Percentiles rank a stretch among this genome's conserved stretches.
These are phyloP conservation scores for Triticum turgidum DNA, from an alignment of 176 grass and related monocot species.

Conservation along the genomic window DNA sequence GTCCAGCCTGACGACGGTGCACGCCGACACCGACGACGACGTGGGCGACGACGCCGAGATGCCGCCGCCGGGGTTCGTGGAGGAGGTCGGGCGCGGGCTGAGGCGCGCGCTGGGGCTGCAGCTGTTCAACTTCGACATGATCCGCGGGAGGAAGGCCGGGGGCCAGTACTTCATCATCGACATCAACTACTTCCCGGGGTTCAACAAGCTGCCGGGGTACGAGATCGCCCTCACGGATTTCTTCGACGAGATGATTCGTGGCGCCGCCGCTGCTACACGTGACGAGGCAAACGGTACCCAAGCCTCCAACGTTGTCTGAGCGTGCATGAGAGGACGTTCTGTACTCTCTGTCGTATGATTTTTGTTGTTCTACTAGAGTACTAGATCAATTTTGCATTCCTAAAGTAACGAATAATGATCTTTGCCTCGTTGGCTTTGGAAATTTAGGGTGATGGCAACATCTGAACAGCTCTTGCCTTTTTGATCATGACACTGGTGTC, in stretches of 20 bases:
- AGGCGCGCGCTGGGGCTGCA: constrained; percentile 50
- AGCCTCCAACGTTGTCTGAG: neutral
- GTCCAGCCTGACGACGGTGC: constrained; percentile 34
- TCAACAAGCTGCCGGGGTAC: constrained; percentile 64
- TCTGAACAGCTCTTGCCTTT: neutral
- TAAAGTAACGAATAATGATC: neutral
- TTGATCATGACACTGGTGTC: neutral
- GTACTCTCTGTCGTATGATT: neutral
- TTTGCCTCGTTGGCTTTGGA: neutral
- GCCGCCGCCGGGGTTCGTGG: constrained; percentile 43
- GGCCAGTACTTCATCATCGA: constrained; percentile 69
- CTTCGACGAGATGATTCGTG: constrained; percentile 40
- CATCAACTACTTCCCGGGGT: constrained; percentile 81
- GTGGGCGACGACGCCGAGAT: constrained; percentile 39
- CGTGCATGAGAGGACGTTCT: neutral
- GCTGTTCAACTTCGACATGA: constrained; percentile 79
- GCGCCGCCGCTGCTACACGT: neutral
- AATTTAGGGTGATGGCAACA: neutral
- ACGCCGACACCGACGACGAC: neutral
- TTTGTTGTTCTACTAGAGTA: neutral
- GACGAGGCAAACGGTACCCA: neutral
- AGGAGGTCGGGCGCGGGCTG: constrained; percentile 48
- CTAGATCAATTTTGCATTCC: neutral
- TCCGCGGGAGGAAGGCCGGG: constrained; percentile 32
- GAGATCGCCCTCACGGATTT: constrained; percentile 59